Evolutionary conservation across 768 basidiomycete genomes (phyloP).

Genomic region (Hydnomerulius pinastri): DNA sequence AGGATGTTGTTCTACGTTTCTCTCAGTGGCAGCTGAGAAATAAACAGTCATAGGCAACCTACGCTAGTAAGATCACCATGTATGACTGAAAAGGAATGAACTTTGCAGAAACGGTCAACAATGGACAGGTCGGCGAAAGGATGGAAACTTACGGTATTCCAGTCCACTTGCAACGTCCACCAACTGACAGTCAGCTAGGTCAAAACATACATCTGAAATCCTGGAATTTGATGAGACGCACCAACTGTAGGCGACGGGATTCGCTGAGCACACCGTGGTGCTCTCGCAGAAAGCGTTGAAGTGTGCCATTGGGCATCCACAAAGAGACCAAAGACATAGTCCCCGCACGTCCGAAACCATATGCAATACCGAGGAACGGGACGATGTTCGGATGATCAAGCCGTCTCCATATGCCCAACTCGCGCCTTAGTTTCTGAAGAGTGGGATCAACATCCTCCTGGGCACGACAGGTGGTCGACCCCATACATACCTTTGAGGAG

Average conservation of each 20-base stretch:
- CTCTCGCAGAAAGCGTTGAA: slow-evolving; percentile 11
- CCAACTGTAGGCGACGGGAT: background rate
- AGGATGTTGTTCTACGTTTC: too few relatives aligned
- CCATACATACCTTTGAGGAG: background rate
- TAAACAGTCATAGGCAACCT: background rate
- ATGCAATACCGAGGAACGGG: too few relatives aligned
- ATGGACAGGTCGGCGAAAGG: background rate
- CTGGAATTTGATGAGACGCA: background rate
- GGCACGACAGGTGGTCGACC: background rate
- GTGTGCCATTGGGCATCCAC: slow-evolving; percentile 18
- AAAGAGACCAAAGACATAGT: slow-evolving; percentile 21
- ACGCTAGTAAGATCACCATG: too few relatives aligned
- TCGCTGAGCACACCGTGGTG: background rate
- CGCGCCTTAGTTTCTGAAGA: slow-evolving; percentile 18
- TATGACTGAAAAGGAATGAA: slow-evolving; percentile 6
- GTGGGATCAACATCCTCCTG: background rate
- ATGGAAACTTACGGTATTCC: too few relatives aligned
- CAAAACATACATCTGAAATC: background rate
- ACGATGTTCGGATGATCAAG: too few relatives aligned
- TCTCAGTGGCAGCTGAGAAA: background rate
- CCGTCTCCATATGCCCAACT: slow-evolving; percentile 23
- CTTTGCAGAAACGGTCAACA: background rate
- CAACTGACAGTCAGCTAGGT: background rate
- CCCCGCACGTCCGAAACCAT: slow-evolving; percentile 15
- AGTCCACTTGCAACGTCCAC: slow-evolving; percentile 1